phyloP scores from a whole-genome alignment of 495 filamentous ascomycete genomes.

The Glonium stellatum region DNA sequence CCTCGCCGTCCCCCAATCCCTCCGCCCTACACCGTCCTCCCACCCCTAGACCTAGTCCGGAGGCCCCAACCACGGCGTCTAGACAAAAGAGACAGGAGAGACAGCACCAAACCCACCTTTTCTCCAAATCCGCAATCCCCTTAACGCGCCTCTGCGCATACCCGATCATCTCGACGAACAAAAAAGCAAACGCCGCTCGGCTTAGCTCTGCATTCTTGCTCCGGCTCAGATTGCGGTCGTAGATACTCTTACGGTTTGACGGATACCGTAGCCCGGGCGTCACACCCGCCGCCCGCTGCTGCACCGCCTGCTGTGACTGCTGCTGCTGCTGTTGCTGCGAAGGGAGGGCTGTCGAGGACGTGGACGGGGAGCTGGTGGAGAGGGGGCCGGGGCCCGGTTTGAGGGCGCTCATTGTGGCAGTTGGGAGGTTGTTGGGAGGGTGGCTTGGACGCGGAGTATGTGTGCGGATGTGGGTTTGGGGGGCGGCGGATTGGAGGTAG shows the following conservation, averaged over 20 bases:
- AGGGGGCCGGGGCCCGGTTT: neutral
- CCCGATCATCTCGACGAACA: conserved; percentile 94
- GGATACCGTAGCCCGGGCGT: conserved; percentile 77
- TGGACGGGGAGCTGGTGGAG: neutral
- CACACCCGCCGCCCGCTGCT: neutral
- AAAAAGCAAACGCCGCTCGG: conserved; percentile 86
- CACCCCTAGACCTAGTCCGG: too few species aligned
- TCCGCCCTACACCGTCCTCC: too few species aligned
- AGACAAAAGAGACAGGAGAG: conserved; percentile 4
- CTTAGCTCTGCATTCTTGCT: conserved; percentile 79
- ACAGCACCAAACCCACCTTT: conserved; percentile 52
- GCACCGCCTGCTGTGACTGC: conserved; percentile 2
- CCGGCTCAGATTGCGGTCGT: conserved; percentile 89
- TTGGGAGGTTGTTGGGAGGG: neutral
- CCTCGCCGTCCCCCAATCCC: neutral
- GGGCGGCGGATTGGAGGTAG: neutral
- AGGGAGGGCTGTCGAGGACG: neutral
- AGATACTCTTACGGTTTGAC: conserved; percentile 95
- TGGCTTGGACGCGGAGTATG: neutral
- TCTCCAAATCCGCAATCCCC: conserved; percentile 88
- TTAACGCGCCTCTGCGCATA: conserved; percentile 89
- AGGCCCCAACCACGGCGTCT: too few species aligned
- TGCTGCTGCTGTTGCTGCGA: neutral
- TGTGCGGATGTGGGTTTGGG: neutral
- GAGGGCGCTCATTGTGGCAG: neutral